Evolutionary conservation across 129 eudicot species (phyloP).

Genomic region (Helichrysum umbraculigerum): DNA sequence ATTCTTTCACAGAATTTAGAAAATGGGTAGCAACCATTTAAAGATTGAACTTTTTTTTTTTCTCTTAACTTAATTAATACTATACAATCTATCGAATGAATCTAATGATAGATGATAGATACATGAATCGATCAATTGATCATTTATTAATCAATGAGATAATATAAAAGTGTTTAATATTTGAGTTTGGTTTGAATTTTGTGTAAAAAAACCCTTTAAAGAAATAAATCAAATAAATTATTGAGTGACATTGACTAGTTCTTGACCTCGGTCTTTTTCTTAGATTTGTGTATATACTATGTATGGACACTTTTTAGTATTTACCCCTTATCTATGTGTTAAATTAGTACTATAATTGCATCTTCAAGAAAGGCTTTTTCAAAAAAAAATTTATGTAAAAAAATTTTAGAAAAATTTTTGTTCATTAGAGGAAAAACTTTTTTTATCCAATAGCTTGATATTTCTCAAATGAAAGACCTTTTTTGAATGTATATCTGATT

Average conservation of each 20-base stretch:
- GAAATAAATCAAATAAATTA: slow-evolving; percentile 6
- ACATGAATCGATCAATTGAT: not conserved
- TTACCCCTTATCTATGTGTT: not conserved
- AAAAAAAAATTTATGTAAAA: too few species aligned
- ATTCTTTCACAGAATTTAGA: slow-evolving; percentile 23
- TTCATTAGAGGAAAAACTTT: too few species aligned
- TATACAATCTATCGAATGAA: not conserved
- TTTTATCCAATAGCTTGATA: too few species aligned
- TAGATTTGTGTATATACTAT: not conserved
- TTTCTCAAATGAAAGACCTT: too few species aligned
- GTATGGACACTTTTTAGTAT: slow-evolving; percentile 1
- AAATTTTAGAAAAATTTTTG: too few species aligned
- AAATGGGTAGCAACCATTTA: slow-evolving; percentile 18
- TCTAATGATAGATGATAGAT: not conserved
- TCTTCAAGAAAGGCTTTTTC: too few species aligned
- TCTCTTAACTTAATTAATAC: not conserved
- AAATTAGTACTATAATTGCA: too few species aligned
- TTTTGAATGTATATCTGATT: too few species aligned
- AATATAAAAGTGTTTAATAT: slow-evolving; percentile 11
- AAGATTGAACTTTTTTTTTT: not conserved
- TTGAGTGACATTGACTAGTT: slow-evolving; percentile 21
- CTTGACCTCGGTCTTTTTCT: slow-evolving; percentile 3
- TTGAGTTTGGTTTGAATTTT: slow-evolving; percentile 20
- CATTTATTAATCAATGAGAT: not conserved
- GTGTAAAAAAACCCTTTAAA: not conserved